Evolutionary conservation across 768 basidiomycete genomes (phyloP).

Genomic region (Dentipellis fragilis): DNA sequence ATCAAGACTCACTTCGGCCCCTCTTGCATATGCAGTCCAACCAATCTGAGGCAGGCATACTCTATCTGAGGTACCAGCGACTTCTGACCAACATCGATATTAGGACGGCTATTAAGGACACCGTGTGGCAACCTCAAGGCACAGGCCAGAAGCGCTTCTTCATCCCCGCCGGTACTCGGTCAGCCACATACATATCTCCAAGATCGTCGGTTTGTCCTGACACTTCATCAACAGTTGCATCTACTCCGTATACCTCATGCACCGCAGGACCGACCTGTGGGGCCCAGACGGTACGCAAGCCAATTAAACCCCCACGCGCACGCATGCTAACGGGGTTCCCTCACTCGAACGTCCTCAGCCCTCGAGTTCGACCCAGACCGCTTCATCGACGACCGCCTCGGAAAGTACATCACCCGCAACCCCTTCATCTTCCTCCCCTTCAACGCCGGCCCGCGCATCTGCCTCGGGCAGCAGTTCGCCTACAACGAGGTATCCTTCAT

Average conservation of each 20-base stretch:
- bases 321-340: too few species aligned
- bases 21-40: background rate
- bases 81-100: background rate
- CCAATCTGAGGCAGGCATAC: background rate
- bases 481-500: conserved; percentile 20
- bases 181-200: too few species aligned
- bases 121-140: background rate
- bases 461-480: conserved; percentile 38
- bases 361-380: conserved; percentile 64
- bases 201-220: too few species aligned
- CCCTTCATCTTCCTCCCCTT: conserved; percentile 54
- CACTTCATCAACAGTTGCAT: conserved; percentile 20
- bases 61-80: background rate
- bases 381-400: conserved; percentile 54
- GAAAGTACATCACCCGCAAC: conserved; percentile 51
- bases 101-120: background rate
- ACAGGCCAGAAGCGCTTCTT: background rate
- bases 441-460: conserved; percentile 37
- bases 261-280: conserved; percentile 57
- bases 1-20: background rate
- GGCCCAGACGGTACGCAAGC: conserved; percentile 49
- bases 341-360: conserved; percentile 25
- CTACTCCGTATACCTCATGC: conserved; percentile 58
- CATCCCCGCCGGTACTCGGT: background rate
- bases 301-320: background rate